Evolutionary conservation across 2,329 filamentous ascomycete species (phyloP), one percentile per base, ranked within the genome.

Genomic region (Paecilomyces dactylethromorphus): DNA sequence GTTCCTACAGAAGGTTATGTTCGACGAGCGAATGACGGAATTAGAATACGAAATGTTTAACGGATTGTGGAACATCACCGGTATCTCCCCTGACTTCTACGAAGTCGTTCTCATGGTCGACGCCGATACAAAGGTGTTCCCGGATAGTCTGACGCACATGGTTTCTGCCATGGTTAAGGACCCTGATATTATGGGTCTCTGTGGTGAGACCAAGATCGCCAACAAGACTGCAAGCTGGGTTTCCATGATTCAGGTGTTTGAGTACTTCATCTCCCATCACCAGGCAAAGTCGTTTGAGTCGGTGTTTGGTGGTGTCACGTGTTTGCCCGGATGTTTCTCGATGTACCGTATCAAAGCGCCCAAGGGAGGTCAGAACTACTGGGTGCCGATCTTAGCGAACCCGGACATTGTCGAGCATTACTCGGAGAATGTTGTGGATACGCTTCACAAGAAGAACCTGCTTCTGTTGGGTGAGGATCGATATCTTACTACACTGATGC

Each of bases 261-360:
- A 99, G 81, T 84, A 97, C 80, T 99, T 97, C 81, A 94, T 99
- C 77, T 97, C 94, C 1, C 94, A 99, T 75, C 95, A 99, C 74
- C 84, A 95, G 68, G 86, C 92, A 69, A 99, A 99, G 78, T 92
- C 93, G 3, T 99, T 99, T 77, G 94, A 99, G 76, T 97, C 92
- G 0, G 90, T 97, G 65, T 99, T 99, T 76, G 94, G 94, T 78
- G 94, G 94, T 89, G 94, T 99, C 61, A 99, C 94, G 64, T 99
- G 94, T 82, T 82, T 99, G 66, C 94, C 94, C 15, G 94, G 94
- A 64, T 99, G 94, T 82, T 99, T 99, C 87, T 97, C 92, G 83
- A 99, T 99, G 95, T 99, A 99, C 81, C 90, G 94, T 70, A 97
- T 99, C 84, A 99, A 99, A 79, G 90, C 94, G 31, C 95, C 94